phyloP scores from a whole-genome alignment of 192 early-diverging fungal species.

The Coemansia sp. region DNA sequence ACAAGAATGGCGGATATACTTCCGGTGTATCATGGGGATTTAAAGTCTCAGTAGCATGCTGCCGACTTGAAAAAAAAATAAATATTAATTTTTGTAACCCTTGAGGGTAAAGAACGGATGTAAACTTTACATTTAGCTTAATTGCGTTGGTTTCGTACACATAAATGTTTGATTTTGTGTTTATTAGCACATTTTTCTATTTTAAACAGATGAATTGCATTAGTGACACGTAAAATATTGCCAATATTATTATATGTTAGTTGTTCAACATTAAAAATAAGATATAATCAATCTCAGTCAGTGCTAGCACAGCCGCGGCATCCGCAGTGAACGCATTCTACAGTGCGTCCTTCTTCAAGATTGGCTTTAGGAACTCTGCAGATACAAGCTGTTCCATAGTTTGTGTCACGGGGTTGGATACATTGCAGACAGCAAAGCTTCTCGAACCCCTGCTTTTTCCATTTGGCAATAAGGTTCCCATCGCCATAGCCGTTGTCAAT shows the following conservation, averaged over 20 bases:
- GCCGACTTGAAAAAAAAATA: no score
- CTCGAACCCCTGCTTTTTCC: constrained; percentile 97
- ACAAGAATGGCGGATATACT: no score
- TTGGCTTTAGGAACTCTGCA: constrained; percentile 93
- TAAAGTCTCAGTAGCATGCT: no score
- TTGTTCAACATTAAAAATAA: not conserved
- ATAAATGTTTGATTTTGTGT: not conserved
- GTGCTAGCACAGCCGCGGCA: constrained; percentile 76
- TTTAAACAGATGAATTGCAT: no score
- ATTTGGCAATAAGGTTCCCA: constrained; percentile 93
- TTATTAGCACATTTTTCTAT: not conserved
- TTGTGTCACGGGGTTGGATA: constrained; percentile 96
- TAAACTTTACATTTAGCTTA: constrained; percentile 19
- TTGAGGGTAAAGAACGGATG: no score
- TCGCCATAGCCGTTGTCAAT: constrained; percentile 92
- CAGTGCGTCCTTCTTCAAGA: constrained; percentile 82
- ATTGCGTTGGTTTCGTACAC: constrained; percentile 37
- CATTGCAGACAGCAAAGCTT: constrained; percentile 96
- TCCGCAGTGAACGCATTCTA: constrained; percentile 95
- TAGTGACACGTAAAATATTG: not conserved
- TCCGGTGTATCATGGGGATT: no score
- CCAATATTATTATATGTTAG: not conserved
- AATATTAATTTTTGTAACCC: no score
- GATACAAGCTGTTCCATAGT: constrained; percentile 95
- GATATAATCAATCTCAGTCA: constrained; percentile 19